A percentile compares a stretch with the other conserved stretches of the same genome.
These are phyloP conservation scores for Ministeria vibrans DNA, from an alignment of 78 protist species.

Conservation along the genomic window DNA sequence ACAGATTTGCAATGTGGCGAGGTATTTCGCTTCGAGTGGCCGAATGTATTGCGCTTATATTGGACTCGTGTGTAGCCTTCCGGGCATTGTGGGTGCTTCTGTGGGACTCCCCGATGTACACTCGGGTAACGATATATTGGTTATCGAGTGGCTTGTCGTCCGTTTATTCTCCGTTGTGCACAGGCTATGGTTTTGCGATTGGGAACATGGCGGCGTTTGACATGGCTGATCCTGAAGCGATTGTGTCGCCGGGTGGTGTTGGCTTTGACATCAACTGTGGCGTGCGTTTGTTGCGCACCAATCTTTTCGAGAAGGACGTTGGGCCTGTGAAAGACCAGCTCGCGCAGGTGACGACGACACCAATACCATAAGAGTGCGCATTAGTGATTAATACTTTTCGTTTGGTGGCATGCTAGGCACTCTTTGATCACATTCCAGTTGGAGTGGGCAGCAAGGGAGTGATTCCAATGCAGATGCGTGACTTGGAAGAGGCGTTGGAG, in stretches of 20 bases:
- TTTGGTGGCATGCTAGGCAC: constrained; percentile 18
- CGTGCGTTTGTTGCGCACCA: constrained; percentile 90
- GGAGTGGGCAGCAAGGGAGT: constrained; percentile 91
- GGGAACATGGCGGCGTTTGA: constrained; percentile 95
- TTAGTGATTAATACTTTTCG: background rate
- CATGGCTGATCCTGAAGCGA: constrained; percentile 73
- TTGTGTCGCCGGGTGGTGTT: constrained; percentile 89
- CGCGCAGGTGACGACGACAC: constrained; percentile 43
- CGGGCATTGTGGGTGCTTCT: constrained; percentile 8
- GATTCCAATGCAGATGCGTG: constrained; percentile 56
- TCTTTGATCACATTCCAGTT: constrained; percentile 87
- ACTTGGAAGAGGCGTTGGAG: constrained; percentile 62
- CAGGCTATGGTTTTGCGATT: constrained; percentile 92
- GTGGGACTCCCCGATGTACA: constrained; percentile 88
- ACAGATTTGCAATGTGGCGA: constrained; percentile 81
- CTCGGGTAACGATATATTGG: too few species aligned
- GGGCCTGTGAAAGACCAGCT: constrained; percentile 56
- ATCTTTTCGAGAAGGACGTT: constrained; percentile 69
- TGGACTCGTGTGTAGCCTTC: background rate
- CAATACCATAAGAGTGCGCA: too few species aligned
- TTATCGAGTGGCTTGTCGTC: too few species aligned
- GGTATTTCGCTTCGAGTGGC: background rate
- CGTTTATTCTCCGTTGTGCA: too few species aligned
- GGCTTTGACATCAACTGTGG: constrained; percentile 97
- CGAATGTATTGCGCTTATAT: background rate